Evolutionary conservation across 2,329 filamentous ascomycete genomes (phyloP).

Genomic region (Colletotrichum sp.): DNA sequence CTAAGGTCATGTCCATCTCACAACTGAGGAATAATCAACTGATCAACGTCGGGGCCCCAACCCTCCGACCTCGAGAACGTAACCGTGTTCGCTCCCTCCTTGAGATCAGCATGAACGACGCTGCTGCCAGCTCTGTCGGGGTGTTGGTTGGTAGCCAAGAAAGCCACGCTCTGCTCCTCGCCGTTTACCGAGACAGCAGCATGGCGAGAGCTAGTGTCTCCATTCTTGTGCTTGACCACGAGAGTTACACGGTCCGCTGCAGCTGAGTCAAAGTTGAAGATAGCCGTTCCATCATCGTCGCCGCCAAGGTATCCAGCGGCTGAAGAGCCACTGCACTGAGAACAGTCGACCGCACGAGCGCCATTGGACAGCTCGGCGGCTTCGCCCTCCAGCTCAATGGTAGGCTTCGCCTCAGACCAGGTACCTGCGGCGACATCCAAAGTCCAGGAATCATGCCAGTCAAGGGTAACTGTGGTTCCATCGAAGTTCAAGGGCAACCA

Average conservation of each 20-base stretch:
- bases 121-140: conserved; percentile 44
- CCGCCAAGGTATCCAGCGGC: conserved; percentile 64
- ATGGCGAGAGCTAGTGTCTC: conserved; percentile 56
- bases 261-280: conserved; percentile 51
- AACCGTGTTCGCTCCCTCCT: conserved; percentile 54
- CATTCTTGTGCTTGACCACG: conserved; percentile 61
- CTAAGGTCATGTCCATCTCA: neutral
- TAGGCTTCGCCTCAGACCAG: conserved; percentile 47
- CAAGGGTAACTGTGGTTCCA: conserved; percentile 55
- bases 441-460: conserved; percentile 61
- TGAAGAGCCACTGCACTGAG: conserved; percentile 52
- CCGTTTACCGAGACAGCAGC: conserved; percentile 64
- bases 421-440: conserved; percentile 47
- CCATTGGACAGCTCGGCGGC: conserved; percentile 46
- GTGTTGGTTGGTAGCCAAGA: conserved; percentile 53
- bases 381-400: conserved; percentile 60
- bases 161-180: conserved; percentile 54
- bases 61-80: conserved; percentile 45
- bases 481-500: conserved; percentile 66
- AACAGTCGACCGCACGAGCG: conserved; percentile 52
- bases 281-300: conserved; percentile 46
- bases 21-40: conserved; percentile 52
- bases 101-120: conserved; percentile 52
- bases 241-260: conserved; percentile 54
- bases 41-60: conserved; percentile 59